phyloP scores from a whole-genome alignment of 2,329 filamentous ascomycete species.

The Cercospora zeina region DNA sequence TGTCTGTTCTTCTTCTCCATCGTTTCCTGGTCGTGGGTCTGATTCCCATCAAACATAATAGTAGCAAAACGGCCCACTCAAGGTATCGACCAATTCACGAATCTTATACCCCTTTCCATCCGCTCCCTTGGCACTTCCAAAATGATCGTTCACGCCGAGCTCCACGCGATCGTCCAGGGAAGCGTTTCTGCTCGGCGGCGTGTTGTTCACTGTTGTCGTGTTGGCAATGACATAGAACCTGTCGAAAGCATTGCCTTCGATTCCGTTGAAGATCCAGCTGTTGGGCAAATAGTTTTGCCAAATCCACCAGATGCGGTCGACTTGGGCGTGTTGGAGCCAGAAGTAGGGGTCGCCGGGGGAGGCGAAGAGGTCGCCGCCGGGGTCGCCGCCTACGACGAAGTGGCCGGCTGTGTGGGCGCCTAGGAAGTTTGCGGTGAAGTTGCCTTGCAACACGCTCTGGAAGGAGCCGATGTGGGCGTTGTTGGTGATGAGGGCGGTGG shows the following conservation, averaged over 20 bases:
- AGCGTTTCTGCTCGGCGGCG: constrained; percentile 21
- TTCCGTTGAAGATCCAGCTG: constrained; percentile 39
- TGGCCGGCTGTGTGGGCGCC: constrained; percentile 49
- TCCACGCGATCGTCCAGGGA: constrained; percentile 29
- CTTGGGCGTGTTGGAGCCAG: constrained; percentile 52
- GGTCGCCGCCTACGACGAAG: constrained; percentile 48
- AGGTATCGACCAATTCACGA: constrained; percentile 25
- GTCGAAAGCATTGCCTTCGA: constrained; percentile 34
- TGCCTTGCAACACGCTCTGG: constrained; percentile 24
- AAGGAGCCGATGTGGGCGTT: constrained; percentile 22
- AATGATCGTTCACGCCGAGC: constrained; percentile 23
- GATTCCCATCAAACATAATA: constrained; percentile 20
- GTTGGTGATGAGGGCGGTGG: constrained; percentile 21
- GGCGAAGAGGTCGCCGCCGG: constrained; percentile 44
- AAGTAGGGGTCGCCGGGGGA: constrained; percentile 52
- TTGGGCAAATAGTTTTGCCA: constrained; percentile 51
- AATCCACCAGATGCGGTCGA: constrained; percentile 49
- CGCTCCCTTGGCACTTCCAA: constrained; percentile 12
- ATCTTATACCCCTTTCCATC: constrained; percentile 22
- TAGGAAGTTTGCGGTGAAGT: constrained; percentile 18
- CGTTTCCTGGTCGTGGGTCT: background rate
- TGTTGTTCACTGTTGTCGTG: constrained; percentile 23
- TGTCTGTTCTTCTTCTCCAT: background rate
- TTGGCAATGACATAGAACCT: constrained; percentile 19
- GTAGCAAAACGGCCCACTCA: constrained; percentile 28